These are phyloP conservation scores for Oligophagozyma castellii DNA, from an alignment of 1,139 yeast genomes.

Conservation along the genomic window DNA sequence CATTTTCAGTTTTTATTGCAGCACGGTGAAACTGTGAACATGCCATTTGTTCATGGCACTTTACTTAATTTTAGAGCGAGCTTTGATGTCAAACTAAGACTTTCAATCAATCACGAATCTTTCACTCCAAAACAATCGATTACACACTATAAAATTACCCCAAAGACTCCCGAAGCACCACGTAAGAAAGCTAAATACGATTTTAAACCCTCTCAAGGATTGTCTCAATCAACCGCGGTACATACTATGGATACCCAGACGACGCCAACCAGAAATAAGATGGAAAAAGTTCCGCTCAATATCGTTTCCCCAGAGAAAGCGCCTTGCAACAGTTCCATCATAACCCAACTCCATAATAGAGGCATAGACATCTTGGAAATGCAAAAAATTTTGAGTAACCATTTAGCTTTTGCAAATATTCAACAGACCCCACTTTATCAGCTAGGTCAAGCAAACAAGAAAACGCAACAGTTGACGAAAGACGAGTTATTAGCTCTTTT, in stretches of 20 bases:
- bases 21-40: too few species aligned
- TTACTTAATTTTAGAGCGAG: slow-evolving; percentile 46
- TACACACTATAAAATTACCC: too few species aligned
- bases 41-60: slow-evolving; percentile 43
- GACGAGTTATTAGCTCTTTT: slow-evolving; percentile 34
- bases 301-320: neutral
- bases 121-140: too few species aligned
- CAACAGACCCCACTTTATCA: slow-evolving; percentile 73
- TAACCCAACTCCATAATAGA: too few species aligned
- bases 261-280: too few species aligned
- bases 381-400: slow-evolving; percentile 59
- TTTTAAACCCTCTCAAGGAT: too few species aligned
- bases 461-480: slow-evolving; percentile 31
- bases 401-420: slow-evolving; percentile 78
- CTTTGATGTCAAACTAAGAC: slow-evolving; percentile 14
- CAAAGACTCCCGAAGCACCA: too few species aligned
- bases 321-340: too few species aligned
- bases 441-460: slow-evolving; percentile 45
- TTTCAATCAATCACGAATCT: too few species aligned
- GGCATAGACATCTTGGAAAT: slow-evolving; percentile 30
- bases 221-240: too few species aligned
- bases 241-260: too few species aligned
- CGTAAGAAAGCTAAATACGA: too few species aligned
- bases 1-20: neutral
- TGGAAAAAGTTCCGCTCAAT: neutral